Evolutionary conservation across 208 protist genomes (phyloP), one percentile per base, ranked within the genome.

Genomic region (Leishmania amazonensis): DNA sequence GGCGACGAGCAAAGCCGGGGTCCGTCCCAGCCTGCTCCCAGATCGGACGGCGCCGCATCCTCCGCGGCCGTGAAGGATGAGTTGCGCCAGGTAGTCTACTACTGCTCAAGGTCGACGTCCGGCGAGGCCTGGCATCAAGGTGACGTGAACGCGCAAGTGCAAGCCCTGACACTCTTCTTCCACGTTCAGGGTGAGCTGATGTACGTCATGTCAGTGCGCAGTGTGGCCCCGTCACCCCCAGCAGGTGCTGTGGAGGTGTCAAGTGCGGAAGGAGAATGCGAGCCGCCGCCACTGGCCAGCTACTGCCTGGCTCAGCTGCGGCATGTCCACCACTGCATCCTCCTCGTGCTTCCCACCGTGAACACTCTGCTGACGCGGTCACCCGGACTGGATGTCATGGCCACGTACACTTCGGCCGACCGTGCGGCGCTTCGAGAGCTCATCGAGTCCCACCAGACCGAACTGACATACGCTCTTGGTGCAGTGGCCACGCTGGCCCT

Each of bases 301-400:
- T 85, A 77, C 80, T 84, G 84, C 77, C 64, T 79, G 53, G 80
- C 80, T n/a, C 89, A 93, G 82, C 84, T 95, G 28, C 76, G 81
- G 45, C 85, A 91, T 65, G 47, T 95, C 4, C 90, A 95, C 64
- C 57, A 84, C 38, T 89, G 89, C 54, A 38, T 97, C 15, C 79
- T 92, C 6, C 87, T 88, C 65, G 83, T 96, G 42, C 38, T 93
- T 4, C 94, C 92, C 7, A 95, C 83, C 74, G 81, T 95, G 65
- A 85, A 88, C 77, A 53, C 80, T 38, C 83, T 93, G 75, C 88
- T 97, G 24, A 40, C 53, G 11, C 54, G 76, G 47, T 75, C 76
- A 53, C 92, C 94, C 2, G 86, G 85, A 17, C 91, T 93, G 49
- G 92, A 97, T 80, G 76, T 93, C 3, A 86, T 89, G n/a, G 70